Evolutionary conservation across 345 rosid species (phyloP).

Genomic region (Euphorbia peplus): DNA sequence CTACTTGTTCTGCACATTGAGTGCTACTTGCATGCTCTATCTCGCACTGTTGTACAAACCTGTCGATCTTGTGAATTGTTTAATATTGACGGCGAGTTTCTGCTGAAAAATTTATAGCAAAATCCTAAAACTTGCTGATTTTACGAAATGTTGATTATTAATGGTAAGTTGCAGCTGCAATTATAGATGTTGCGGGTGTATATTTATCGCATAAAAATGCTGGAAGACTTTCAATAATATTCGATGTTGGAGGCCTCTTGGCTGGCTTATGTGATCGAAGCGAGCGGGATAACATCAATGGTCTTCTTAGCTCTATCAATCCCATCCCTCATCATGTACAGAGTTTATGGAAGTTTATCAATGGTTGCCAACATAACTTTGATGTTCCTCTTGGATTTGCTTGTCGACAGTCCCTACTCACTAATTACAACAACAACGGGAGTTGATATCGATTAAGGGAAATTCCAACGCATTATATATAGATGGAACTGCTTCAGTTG

Average conservation of each 20-base stretch:
- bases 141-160: background rate
- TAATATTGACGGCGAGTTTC: no score
- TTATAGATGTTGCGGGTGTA: constrained; percentile 77
- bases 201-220: constrained; percentile 77
- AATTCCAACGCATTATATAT: constrained; percentile 78
- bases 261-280: constrained; percentile 83
- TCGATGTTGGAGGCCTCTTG: constrained; percentile 79
- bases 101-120: no score
- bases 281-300: constrained; percentile 75
- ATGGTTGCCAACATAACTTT: constrained; percentile 51
- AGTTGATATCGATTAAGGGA: constrained; percentile 83
- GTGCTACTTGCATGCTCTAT: background rate
- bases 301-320: constrained; percentile 64
- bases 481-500: constrained; percentile 94
- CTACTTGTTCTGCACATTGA: background rate
- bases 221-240: constrained; percentile 74
- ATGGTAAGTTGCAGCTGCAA: constrained; percentile 19
- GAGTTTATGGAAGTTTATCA: constrained; percentile 60
- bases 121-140: background rate
- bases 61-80: no score
- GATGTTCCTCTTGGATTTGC: constrained; percentile 76
- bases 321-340: constrained; percentile 65
- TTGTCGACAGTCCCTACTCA: constrained; percentile 83
- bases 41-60: background rate
- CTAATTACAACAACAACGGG: constrained; percentile 92